phyloP scores from a whole-genome alignment of 2,329 filamentous ascomycete genomes.

The Calonectria ilicicola region DNA sequence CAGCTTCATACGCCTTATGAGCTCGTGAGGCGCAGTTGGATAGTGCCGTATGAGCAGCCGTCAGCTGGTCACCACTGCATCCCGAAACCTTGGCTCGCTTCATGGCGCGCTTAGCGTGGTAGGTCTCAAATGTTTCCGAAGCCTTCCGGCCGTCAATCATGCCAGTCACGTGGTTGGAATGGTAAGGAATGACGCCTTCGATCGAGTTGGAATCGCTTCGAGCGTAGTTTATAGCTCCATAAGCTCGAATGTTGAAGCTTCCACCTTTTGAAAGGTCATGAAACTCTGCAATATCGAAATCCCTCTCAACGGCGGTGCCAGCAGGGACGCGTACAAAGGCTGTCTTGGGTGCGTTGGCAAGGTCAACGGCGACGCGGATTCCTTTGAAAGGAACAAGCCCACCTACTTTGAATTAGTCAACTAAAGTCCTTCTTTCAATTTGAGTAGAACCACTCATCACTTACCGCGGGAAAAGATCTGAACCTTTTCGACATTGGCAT shows the following conservation, averaged over 20 bases:
- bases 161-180: slow-evolving; percentile 66
- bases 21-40: slow-evolving; percentile 54
- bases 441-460: too few relatives aligned
- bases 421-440: background rate
- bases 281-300: slow-evolving; percentile 62
- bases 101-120: slow-evolving; percentile 49
- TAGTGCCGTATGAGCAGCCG: slow-evolving; percentile 59
- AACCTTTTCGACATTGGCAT: slow-evolving; percentile 1
- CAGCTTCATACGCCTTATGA: slow-evolving; percentile 60
- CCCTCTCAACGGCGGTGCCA: slow-evolving; percentile 58
- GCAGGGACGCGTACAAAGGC: slow-evolving; percentile 59
- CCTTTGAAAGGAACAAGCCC: slow-evolving; percentile 57
- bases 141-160: slow-evolving; percentile 66
- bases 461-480: background rate
- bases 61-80: slow-evolving; percentile 60
- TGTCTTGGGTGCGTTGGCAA: slow-evolving; percentile 52
- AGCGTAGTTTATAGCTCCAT: slow-evolving; percentile 65
- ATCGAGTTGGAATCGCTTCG: slow-evolving; percentile 60
- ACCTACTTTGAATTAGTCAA: background rate
- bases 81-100: slow-evolving; percentile 55
- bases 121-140: slow-evolving; percentile 57
- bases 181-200: slow-evolving; percentile 60
- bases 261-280: slow-evolving; percentile 61
- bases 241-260: slow-evolving; percentile 62
- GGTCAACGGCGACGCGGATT: slow-evolving; percentile 59